Evolutionary conservation across 202 grass and related monocot species (phyloP), one percentile per base, ranked within the genome.

Genomic region (Schoenoplectus triqueter): DNA sequence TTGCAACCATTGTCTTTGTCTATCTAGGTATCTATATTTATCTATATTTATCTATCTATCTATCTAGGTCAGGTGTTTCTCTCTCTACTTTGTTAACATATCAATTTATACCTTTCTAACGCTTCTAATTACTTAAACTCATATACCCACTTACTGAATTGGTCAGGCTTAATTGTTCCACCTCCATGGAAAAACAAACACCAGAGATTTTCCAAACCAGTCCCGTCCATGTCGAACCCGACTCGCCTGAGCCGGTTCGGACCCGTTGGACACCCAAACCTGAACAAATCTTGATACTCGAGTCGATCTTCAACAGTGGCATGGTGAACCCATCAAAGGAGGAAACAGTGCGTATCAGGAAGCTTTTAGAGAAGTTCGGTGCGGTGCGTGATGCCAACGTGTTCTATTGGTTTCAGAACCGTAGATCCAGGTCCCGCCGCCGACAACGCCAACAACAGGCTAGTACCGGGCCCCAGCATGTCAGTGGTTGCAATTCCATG

Each of bases 381-480:
- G 83, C 90, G 46, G 92, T 97, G 72, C 90, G 92, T 19, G 94
- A 97, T 84, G 92, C 94, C 80, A 97, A 97, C 83, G 92, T 97
- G 71, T 97, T 97, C 80, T 97, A 94, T 83, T 97, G 94, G 94
- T 97, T 97, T 71, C 94, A 94, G 87, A 97, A 97, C 77, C 87
- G 94, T 40, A 86, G 94, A 71, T 97, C 94, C 1, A 85, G 94
- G 19, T 98, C 95, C 0, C 92, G 95, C 56, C 91, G 95, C 0
- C 95, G 95, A 62, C 92, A 93, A 82, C 91, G 95, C 52, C 95
- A 97, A 86, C 83, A 93, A 42, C 95, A 95, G 85, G 86, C 92
- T 0, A 50, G 82, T 71, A 0, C 73, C 50, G 0, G 71, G 80
- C 17, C 80, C 81, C 1, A 71, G 66, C 1, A 47, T 85, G 50